A percentile compares a stretch with the other conserved stretches of the same genome.
These are phyloP conservation scores for Phanerochaete sordida DNA, from an alignment of 768 basidiomycete genomes.

Conservation along the genomic window DNA sequence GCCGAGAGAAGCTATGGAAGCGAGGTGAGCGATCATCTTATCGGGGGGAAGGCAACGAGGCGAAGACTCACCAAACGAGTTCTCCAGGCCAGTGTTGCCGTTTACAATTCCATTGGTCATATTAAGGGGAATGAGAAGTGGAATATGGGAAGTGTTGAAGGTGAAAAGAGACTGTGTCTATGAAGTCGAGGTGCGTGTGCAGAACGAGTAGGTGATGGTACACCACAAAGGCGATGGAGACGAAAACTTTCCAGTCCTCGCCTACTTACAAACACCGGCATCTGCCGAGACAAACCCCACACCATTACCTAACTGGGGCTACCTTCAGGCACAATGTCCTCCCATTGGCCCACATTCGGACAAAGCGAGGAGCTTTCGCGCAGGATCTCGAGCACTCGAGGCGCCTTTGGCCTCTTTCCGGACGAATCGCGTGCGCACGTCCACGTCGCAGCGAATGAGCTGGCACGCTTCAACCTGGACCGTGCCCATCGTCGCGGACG, in stretches of 20 bases:
- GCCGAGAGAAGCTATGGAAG: constrained; percentile 64
- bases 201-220: constrained; percentile 31
- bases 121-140: constrained; percentile 41
- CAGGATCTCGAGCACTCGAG: background rate
- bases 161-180: constrained; percentile 14
- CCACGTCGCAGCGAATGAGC: background rate
- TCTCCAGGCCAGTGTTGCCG: constrained; percentile 63
- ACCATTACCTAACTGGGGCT: background rate
- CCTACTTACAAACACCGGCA: constrained; percentile 22
- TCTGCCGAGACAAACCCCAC: constrained; percentile 6
- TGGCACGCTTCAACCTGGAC: background rate
- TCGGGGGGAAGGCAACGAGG: background rate
- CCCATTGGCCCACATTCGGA: background rate
- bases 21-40: constrained; percentile 2
- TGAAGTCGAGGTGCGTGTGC: constrained; percentile 31
- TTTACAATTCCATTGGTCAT: constrained; percentile 94
- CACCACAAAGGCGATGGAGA: constrained; percentile 30
- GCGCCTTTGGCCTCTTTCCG: background rate
- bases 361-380: background rate
- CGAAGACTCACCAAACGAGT: constrained; percentile 58
- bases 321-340: background rate
- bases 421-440: background rate
- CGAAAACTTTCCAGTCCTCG: constrained; percentile 14
- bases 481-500: background rate
- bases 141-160: constrained; percentile 23